Base-by-base conservation (phyloP, 176 grass and related monocot genomes). In the Rhynchospora tenuis region DNA sequence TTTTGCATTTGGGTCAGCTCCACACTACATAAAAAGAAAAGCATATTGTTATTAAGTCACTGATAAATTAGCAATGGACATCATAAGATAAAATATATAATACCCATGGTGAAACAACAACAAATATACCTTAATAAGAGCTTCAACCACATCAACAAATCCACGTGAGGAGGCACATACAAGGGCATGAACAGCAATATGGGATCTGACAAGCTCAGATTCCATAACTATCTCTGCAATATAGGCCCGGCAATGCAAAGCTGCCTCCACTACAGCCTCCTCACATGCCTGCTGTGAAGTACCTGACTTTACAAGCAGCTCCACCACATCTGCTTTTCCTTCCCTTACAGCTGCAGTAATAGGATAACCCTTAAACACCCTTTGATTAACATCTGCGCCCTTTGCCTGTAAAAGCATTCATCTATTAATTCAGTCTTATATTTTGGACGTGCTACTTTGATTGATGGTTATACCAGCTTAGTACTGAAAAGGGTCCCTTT, bases 251-350 rank as follows among this genome's bases (percentile, higher is more conserved):
- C 91, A 91, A 60, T 99, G 93, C 47, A 90, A 51, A 38, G 91
- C 88, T 8, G 93, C 92, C 89, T 99, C 96, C 27, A 99, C 91
- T 80, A 99, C 78, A 71, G 96, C 96, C 83, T 99, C 96, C 88
- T 99, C 96, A 79, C 96, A 99, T 0, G 96, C 93, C 7, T 88
- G 93, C 85, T 99, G 96, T 48, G 93, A 95, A 20, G 96, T 86
- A 11, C 96, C 96, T 0, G 93, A 89, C 65, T 88, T 89, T 66
- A 95, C 79, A 83, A 95, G 86, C 84, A 90, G 79, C 88, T 86
- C 91, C 17, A 90, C 96, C 76, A 93, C 93, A 82, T 95, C 89
- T 2, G 86, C 81, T 27, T 79, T 84, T 26, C 96, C 96, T 71
- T 99, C 96, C 52, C 96, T 72, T 44, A 89, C 93, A 11, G 96